These are phyloP conservation scores for Cyberlindnera samutprakarnensis DNA, from an alignment of 805 yeast species.

Conservation along the genomic window DNA sequence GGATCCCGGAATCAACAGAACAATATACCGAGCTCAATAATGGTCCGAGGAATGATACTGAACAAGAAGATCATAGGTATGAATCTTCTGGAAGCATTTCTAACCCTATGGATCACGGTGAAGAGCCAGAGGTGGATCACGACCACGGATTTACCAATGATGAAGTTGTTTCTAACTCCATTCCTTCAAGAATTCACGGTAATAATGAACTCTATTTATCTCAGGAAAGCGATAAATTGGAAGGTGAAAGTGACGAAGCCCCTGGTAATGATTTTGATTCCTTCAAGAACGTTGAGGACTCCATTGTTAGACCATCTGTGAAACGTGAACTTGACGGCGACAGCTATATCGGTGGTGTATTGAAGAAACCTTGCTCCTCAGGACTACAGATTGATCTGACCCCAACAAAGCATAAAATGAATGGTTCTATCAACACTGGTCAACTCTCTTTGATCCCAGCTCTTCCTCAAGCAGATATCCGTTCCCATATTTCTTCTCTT, in stretches of 20 bases:
- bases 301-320: background rate
- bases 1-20: too few species aligned
- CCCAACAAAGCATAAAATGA: background rate
- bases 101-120: too few species aligned
- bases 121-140: too few species aligned
- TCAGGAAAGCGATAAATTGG: too few species aligned
- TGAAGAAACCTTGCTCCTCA: background rate
- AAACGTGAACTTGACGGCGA: background rate
- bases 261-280: conserved; percentile 1
- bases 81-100: too few species aligned
- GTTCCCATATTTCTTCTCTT: background rate
- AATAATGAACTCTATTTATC: background rate
- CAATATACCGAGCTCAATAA: too few species aligned
- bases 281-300: conserved; percentile 2
- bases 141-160: background rate
- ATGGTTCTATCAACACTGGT: background rate
- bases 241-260: too few species aligned
- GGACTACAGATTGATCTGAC: background rate
- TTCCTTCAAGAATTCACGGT: background rate
- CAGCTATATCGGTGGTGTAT: background rate
- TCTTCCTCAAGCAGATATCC: background rate
- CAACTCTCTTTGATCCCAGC: background rate
- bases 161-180: conserved; percentile 1
- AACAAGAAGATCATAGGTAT: too few species aligned
- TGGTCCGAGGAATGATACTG: too few species aligned